Percentiles rank a stretch among this genome's conserved stretches.
phyloP scores from a whole-genome alignment of 805 yeast genomes.

The Ogataea ramenticola region DNA sequence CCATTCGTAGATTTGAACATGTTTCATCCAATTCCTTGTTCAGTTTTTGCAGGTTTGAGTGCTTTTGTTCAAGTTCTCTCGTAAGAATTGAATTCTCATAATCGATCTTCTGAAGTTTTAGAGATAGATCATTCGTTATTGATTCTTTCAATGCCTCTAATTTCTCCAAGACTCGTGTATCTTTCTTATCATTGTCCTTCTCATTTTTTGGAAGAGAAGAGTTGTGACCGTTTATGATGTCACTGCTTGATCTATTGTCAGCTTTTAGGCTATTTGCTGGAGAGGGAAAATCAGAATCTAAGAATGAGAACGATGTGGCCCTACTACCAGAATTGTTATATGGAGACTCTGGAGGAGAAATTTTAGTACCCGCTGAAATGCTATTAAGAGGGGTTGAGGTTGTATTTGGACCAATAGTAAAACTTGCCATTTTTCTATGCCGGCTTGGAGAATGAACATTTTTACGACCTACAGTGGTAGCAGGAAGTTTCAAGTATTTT shows the following conservation, averaged over 20 bases:
- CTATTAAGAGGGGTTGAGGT: not conserved
- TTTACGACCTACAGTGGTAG: too few species aligned
- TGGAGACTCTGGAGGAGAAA: not conserved
- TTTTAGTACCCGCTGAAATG: not conserved
- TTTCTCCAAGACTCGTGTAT: conserved; percentile 6
- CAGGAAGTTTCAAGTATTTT: too few species aligned
- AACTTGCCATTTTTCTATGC: not conserved
- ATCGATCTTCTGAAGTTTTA: conserved; percentile 17
- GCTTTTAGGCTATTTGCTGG: not conserved
- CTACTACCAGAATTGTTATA: not conserved
- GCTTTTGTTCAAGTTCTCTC: conserved; percentile 16
- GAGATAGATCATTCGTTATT: conserved; percentile 16
- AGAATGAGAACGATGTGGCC: not conserved
- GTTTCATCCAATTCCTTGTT: conserved; percentile 20
- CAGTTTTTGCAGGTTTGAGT: conserved; percentile 21
- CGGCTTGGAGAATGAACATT: not conserved
- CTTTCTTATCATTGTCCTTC: too few species aligned
- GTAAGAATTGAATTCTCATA: conserved; percentile 22
- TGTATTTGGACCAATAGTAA: not conserved
- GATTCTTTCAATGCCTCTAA: conserved; percentile 21
- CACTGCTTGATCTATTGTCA: not conserved
- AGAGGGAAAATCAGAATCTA: not conserved
- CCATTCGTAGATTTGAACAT: conserved; percentile 20
- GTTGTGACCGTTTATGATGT: too few species aligned
- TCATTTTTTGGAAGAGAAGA: too few species aligned